Base-by-base conservation (phyloP, 768 basidiomycete species). In the Panus rudis region DNA sequence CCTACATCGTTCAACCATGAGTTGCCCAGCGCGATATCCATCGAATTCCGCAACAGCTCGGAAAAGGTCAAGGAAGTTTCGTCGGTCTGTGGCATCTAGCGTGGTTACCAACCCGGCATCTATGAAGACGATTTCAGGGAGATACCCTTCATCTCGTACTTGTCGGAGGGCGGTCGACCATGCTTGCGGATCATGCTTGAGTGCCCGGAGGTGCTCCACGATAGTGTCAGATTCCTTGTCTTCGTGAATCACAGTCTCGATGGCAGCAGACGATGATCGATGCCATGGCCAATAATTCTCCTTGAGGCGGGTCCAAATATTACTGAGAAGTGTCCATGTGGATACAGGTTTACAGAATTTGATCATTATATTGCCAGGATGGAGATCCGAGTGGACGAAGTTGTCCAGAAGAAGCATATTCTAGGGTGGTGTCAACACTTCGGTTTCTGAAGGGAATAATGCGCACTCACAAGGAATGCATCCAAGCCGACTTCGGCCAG, bases 381-480 rank as follows among this genome's bases (percentile, higher is more conserved):
- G 89, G 17, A 91, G 75, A 58, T 91, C 89, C 3, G 87, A 73
- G 60, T 98, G 96, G 8, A 94, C 92, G 63, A 96, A 99, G 63
- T 99, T 98, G 63, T 99, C 96, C 34, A 99, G 70, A 1, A 99
- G 70, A 16, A 99, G 78, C 96, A 99, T 99, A 66, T 97, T 92
- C 91, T 97, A 54, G 14, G 26, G 6, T 16, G 26, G 49, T 6
- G 28, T 41, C 32, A 56, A 42, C 26, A 47, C n/a, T 20, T 16
- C n/a, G 38, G 41, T 21, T 13, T 2, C 49, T 31, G 8, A 4
- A 24, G 17, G 23, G 40, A 30, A 12, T 31, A 37, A 41, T 14
- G 33, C 26, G 39, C 35, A 66, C 86, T 52, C 57, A 91, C 92
- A 62, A 99, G 60, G 64, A 98, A 99, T 2, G 93, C 92, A 62